Evolutionary conservation across 305 asterid genomes (phyloP).

Genomic region (Fraxinus latifolia): DNA sequence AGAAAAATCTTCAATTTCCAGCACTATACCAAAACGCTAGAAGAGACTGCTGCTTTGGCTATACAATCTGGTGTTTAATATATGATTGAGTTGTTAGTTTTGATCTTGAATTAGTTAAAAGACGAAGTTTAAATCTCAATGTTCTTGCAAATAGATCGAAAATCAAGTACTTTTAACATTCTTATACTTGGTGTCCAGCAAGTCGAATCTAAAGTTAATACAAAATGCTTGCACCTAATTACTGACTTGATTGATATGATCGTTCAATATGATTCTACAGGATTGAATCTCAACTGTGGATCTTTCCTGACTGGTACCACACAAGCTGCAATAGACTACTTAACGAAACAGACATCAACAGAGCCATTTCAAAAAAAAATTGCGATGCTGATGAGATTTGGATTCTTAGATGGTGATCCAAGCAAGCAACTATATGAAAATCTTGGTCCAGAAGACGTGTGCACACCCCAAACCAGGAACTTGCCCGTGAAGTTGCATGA

Average conservation of each 20-base stretch:
- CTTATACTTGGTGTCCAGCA: no score
- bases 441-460: constrained; percentile 78
- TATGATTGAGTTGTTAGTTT: neutral
- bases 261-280: no score
- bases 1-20: constrained; percentile 35
- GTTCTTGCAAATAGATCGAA: no score
- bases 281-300: no score
- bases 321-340: constrained; percentile 26
- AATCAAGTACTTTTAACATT: no score
- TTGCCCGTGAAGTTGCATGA: constrained; percentile 73
- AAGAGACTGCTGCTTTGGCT: constrained; percentile 64
- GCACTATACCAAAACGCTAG: constrained; percentile 53
- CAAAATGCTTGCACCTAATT: no score
- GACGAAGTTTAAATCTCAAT: neutral
- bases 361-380: constrained; percentile 58
- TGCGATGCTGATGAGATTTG: constrained; percentile 67
- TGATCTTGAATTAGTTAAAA: neutral
- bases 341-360: constrained; percentile 46
- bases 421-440: constrained; percentile 51
- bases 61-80: constrained; percentile 45
- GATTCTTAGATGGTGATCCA: constrained; percentile 82
- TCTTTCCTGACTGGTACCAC: no score
- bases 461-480: constrained; percentile 52
- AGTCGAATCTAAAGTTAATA: no score
- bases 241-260: no score